These are phyloP conservation scores for Castanea sativa DNA, from an alignment of 306 rosid species.

Conservation along the genomic window DNA sequence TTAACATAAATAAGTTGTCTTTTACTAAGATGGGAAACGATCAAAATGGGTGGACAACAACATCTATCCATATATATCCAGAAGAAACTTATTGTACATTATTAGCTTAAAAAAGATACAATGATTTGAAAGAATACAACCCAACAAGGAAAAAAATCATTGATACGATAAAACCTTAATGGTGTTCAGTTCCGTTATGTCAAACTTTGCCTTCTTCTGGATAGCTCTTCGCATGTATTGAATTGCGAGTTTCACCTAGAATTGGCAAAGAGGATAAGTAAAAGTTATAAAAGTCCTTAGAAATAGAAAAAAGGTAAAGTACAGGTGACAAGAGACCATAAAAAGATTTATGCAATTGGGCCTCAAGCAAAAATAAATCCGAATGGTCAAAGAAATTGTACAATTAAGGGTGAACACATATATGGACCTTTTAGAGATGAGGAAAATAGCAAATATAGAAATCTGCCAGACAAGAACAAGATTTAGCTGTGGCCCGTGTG, in stretches of 20 bases:
- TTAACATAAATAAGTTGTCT: background rate
- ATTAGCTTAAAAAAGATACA: background rate
- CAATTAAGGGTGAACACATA: background rate
- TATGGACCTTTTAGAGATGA: background rate
- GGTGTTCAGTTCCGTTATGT: slow-evolving; percentile 78
- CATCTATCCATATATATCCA: background rate
- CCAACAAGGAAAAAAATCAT: background rate
- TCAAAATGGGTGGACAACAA: background rate
- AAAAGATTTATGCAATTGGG: slow-evolving; percentile 1
- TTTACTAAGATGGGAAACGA: background rate
- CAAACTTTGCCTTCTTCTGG: slow-evolving; percentile 96
- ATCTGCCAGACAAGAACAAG: background rate
- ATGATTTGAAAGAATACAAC: background rate
- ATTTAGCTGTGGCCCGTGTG: background rate
- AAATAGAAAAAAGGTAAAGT: slow-evolving; percentile 4
- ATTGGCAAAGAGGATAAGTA: slow-evolving; percentile 4
- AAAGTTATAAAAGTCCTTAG: slow-evolving; percentile 41
- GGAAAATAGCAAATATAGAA: background rate
- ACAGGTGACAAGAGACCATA: background rate
- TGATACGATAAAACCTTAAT: slow-evolving; percentile 52
- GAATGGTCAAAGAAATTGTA: background rate
- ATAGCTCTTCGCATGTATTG: slow-evolving; percentile 83
- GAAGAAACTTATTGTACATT: background rate
- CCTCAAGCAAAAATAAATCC: slow-evolving; percentile 5
- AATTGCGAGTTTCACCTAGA: slow-evolving; percentile 89